phyloP scores from a whole-genome alignment of 2,329 filamentous ascomycete genomes.

The Fusarium torulosum region DNA sequence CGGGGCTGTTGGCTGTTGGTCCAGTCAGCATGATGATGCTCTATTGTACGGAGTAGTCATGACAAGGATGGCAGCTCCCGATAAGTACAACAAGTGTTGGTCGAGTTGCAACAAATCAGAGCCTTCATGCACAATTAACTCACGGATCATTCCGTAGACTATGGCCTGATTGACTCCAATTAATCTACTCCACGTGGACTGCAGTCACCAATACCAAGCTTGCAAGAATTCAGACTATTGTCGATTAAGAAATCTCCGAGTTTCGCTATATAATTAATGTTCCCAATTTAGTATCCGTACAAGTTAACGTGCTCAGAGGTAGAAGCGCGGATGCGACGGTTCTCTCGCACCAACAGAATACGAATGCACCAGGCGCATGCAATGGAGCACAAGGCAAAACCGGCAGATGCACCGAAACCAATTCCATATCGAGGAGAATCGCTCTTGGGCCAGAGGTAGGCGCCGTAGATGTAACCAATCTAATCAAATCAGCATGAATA shows the following conservation, averaged over 20 bases:
- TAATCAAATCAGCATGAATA: constrained; percentile 1
- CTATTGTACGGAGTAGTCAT: neutral
- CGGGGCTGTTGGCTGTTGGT: constrained; percentile 18
- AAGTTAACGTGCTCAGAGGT: constrained; percentile 53
- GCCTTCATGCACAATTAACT: neutral
- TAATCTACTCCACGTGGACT: too few relatives aligned
- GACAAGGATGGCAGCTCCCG: neutral
- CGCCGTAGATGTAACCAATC: constrained; percentile 63
- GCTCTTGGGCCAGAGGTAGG: constrained; percentile 62
- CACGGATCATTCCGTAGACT: neutral
- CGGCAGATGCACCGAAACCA: constrained; percentile 59
- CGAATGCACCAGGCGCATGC: constrained; percentile 59
- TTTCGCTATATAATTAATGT: neutral
- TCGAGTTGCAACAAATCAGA: neutral
- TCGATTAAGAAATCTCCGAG: neutral
- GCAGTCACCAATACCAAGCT: too few relatives aligned
- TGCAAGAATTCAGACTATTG: too few relatives aligned
- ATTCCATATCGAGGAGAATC: constrained; percentile 61
- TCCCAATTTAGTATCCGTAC: constrained; percentile 52
- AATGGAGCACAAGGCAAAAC: constrained; percentile 55
- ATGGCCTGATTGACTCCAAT: too few relatives aligned
- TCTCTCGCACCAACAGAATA: constrained; percentile 56
- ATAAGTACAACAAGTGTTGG: neutral
- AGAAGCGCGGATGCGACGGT: constrained; percentile 55
- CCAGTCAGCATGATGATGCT: neutral